Evolutionary conservation across 139 green algal genomes (phyloP).

Genomic region (Micractinium conductrix): DNA sequence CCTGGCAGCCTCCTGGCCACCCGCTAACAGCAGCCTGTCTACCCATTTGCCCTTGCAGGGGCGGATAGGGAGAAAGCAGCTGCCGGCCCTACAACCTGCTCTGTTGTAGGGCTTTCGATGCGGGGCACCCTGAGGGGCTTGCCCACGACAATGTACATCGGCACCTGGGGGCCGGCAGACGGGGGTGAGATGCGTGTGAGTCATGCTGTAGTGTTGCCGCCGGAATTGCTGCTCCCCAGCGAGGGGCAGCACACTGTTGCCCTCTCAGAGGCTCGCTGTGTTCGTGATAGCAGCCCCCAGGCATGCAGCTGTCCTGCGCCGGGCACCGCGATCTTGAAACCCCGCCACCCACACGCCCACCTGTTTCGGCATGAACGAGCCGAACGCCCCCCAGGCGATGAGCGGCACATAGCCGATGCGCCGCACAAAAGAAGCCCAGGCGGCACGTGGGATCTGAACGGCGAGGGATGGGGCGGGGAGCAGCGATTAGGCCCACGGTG

Average conservation of each 20-base stretch:
- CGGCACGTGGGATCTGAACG: constrained; percentile 2
- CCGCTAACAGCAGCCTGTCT: not conserved
- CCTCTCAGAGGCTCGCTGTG: not conserved
- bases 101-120: constrained; percentile 3
- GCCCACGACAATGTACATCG: constrained; percentile 34
- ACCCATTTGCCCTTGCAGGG: not conserved
- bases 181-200: too few species aligned
- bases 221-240: not conserved
- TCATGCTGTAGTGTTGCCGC: too few species aligned
- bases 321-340: not conserved
- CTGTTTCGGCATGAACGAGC: constrained; percentile 33
- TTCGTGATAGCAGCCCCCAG: too few species aligned
- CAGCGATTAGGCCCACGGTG: too few species aligned
- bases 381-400: constrained; percentile 21
- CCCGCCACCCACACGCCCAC: not conserved
- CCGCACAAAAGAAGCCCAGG: constrained; percentile 19
- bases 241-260: not conserved
- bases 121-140: constrained; percentile 38
- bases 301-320: not conserved
- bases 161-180: constrained; percentile 6
- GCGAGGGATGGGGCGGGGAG: not conserved
- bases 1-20: not conserved
- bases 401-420: constrained; percentile 43
- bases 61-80: not conserved
- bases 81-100: constrained; percentile 34